phyloP scores from a whole-genome alignment of 2,329 filamentous ascomycete species.

The Ascosphaera pollenicola region DNA sequence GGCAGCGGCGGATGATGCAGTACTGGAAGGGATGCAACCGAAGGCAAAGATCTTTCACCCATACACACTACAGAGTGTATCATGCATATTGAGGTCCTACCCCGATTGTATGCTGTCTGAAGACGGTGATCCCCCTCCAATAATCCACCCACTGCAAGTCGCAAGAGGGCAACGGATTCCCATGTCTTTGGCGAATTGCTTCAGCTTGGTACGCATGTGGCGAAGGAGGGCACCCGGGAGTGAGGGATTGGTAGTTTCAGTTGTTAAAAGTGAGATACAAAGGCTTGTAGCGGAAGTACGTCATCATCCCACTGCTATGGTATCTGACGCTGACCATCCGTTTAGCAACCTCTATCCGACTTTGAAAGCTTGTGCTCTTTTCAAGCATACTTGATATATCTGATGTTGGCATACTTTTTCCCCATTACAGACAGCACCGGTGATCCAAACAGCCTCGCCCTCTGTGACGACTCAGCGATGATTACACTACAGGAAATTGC shows the following conservation, averaged over 20 bases:
- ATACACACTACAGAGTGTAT: slow-evolving; percentile 9
- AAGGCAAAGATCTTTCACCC: slow-evolving; percentile 8
- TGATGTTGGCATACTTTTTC: slow-evolving; percentile 26
- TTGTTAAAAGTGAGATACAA: slow-evolving; percentile 10
- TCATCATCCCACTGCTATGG: background rate
- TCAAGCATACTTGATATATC: slow-evolving; percentile 32
- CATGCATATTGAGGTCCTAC: slow-evolving; percentile 10
- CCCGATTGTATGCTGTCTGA: slow-evolving; percentile 6
- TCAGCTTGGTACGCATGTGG: slow-evolving; percentile 11
- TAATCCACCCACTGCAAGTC: slow-evolving; percentile 10
- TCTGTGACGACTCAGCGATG: slow-evolving; percentile 22
- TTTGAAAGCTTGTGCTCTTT: slow-evolving; percentile 22
- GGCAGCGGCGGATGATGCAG: too few species aligned
- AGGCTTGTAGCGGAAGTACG: slow-evolving; percentile 6
- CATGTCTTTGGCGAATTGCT: slow-evolving; percentile 9
- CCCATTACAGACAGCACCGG: slow-evolving; percentile 2
- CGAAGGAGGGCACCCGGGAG: slow-evolving; percentile 9
- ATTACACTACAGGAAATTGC: slow-evolving; percentile 31
- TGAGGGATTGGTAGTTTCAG: slow-evolving; percentile 8
- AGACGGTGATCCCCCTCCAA: slow-evolving; percentile 7
- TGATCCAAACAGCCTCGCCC: slow-evolving; percentile 5
- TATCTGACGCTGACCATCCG: background rate
- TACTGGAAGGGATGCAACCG: slow-evolving; percentile 2
- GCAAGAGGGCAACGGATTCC: slow-evolving; percentile 2
- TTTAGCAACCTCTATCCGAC: slow-evolving; percentile 5